Conservation (phyloP, 345 rosid species). For the Aquilaria yunnanensis region DNA sequence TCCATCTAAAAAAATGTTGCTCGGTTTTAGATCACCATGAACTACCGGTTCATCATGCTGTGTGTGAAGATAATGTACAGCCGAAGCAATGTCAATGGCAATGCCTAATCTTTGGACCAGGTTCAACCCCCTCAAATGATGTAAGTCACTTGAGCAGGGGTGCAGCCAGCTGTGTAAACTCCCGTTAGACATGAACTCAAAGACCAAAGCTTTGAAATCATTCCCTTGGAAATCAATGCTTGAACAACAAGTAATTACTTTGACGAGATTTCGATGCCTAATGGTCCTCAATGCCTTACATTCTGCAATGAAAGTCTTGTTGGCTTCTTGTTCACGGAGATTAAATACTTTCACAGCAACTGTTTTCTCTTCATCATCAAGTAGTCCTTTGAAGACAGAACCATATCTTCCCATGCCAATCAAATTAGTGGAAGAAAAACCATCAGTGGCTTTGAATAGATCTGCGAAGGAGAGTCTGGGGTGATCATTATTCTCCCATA, state of each 20-base stretch:
- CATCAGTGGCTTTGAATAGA: slow-evolving; percentile 11
- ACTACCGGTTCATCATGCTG: not conserved
- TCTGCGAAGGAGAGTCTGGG: slow-evolving; percentile 6
- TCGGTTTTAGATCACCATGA: slow-evolving; percentile 5
- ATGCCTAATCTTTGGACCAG: slow-evolving; percentile 1
- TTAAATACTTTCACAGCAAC: slow-evolving; percentile 19
- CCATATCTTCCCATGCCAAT: slow-evolving; percentile 24
- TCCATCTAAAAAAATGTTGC: slow-evolving; percentile 5
- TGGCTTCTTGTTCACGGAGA: slow-evolving; percentile 13
- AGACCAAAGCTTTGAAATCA: slow-evolving; percentile 16
- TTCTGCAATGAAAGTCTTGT: slow-evolving; percentile 17
- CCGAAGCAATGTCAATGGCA: slow-evolving; percentile 3
- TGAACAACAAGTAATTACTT: slow-evolving; percentile 8
- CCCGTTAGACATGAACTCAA: slow-evolving; percentile 16
- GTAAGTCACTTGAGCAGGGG: not conserved
- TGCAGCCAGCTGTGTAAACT: slow-evolving; percentile 22
- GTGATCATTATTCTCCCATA: not conserved
- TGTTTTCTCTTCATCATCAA: not conserved
- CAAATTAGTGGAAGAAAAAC: slow-evolving; percentile 7
- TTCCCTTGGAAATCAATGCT: slow-evolving; percentile 12
- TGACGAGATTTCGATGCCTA: slow-evolving; percentile 16
- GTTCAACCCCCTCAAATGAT: not conserved
- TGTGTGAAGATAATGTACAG: not conserved
- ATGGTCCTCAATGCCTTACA: slow-evolving; percentile 9
- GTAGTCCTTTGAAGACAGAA: slow-evolving; percentile 18